Conservation (phyloP, 1,139 yeast species). For the Diutina pseudorugosa region DNA sequence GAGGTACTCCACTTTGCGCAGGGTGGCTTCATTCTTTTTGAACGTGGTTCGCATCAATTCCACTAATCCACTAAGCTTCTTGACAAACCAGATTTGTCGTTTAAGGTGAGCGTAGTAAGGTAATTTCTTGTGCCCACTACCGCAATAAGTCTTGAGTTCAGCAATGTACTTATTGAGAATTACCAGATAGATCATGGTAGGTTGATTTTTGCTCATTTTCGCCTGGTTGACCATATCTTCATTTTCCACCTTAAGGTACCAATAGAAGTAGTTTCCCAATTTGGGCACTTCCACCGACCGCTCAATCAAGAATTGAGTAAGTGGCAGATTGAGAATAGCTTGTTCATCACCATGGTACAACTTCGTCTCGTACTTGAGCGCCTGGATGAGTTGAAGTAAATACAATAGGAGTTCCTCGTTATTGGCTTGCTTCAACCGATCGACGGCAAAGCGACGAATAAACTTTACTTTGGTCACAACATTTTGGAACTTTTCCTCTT, state of each 20-base stretch:
- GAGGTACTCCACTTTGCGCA: constrained; percentile 30
- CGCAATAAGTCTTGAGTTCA: constrained; percentile 20
- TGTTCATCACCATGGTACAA: constrained; percentile 12
- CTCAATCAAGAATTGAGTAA: constrained; percentile 69
- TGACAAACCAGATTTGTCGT: constrained; percentile 34
- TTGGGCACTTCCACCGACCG: constrained; percentile 55
- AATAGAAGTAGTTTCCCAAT: constrained; percentile 75
- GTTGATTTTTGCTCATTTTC: constrained; percentile 7
- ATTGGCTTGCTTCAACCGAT: constrained; percentile 63
- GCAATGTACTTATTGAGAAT: constrained; percentile 31
- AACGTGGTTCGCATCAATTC: constrained; percentile 27
- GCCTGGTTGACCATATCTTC: constrained; percentile 42
- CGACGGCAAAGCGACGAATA: constrained; percentile 79
- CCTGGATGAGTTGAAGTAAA: constrained; percentile 83
- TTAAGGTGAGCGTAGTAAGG: constrained; percentile 28
- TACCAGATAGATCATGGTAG: constrained; percentile 18
- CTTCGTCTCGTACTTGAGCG: constrained; percentile 59
- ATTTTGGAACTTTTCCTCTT: constrained; percentile 20
- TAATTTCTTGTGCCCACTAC: constrained; percentile 13
- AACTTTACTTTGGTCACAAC: constrained; percentile 22
- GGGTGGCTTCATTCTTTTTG: constrained; percentile 32
- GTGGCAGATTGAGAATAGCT: constrained; percentile 34
- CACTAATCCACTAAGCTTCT: constrained; percentile 29
- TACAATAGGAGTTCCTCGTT: constrained; percentile 75
- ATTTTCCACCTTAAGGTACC: constrained; percentile 86